A percentile compares a stretch with the other conserved stretches of the same genome.
These are phyloP conservation scores for Sherardia arvensis DNA, from an alignment of 257 asterid species.

Conservation along the genomic window DNA sequence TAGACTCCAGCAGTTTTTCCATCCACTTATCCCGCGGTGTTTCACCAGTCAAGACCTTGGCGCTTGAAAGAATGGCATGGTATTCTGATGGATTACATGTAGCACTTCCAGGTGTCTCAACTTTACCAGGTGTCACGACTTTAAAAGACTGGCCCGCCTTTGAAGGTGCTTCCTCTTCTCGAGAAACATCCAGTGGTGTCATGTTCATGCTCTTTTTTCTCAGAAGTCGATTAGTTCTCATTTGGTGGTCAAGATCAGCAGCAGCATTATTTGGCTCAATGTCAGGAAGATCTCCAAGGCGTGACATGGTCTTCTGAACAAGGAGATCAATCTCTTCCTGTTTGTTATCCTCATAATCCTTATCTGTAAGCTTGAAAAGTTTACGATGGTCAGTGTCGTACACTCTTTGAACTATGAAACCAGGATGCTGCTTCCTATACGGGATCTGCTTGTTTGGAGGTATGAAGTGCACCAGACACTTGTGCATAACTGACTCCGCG, in stretches of 20 bases:
- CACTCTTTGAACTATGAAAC: constrained; percentile 74
- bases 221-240: constrained; percentile 43
- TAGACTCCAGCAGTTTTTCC: constrained; percentile 62
- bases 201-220: constrained; percentile 40
- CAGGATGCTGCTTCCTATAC: constrained; percentile 66
- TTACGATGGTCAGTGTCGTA: constrained; percentile 59
- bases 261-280: constrained; percentile 49
- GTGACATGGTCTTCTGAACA: constrained; percentile 60
- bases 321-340: constrained; percentile 68
- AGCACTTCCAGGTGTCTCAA: constrained; percentile 62
- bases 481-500: constrained; percentile 89
- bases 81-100: constrained; percentile 41
- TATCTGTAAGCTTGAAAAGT: constrained; percentile 67
- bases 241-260: constrained; percentile 48
- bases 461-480: constrained; percentile 77
- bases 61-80: constrained; percentile 32
- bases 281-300: constrained; percentile 66
- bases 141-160: constrained; percentile 36
- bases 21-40: constrained; percentile 64
- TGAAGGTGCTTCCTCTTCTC: constrained; percentile 45
- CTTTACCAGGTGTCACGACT: constrained; percentile 11
- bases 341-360: constrained; percentile 60
- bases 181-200: constrained; percentile 55
- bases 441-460: constrained; percentile 73
- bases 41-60: constrained; percentile 50